These are phyloP conservation scores for Aureobasidium musti DNA, from an alignment of 2,329 filamentous ascomycete genomes.

Conservation along the genomic window DNA sequence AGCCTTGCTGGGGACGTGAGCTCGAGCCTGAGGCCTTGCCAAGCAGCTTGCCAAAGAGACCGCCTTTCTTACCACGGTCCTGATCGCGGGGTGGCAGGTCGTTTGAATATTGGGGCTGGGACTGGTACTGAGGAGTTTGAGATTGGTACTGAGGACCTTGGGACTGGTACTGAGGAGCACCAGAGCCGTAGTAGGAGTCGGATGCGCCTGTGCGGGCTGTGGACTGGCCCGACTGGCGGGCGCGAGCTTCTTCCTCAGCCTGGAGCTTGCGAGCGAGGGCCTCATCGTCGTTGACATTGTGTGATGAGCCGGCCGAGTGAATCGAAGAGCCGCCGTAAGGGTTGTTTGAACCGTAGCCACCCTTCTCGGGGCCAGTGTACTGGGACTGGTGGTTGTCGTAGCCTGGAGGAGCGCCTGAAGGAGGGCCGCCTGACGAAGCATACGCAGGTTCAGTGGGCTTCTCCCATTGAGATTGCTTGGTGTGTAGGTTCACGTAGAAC, in stretches of 20 bases:
- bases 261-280: slow-evolving; percentile 74
- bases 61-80: slow-evolving; percentile 46
- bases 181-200: slow-evolving; percentile 51
- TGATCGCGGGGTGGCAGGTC: slow-evolving; percentile 41
- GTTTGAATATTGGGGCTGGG: slow-evolving; percentile 36
- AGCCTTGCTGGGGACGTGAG: slow-evolving; percentile 29
- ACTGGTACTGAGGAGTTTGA: slow-evolving; percentile 32
- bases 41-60: slow-evolving; percentile 56
- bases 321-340: slow-evolving; percentile 58
- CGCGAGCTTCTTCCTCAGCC: slow-evolving; percentile 74
- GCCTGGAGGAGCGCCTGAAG: slow-evolving; percentile 65
- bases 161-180: slow-evolving; percentile 25
- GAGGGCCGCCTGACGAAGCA: slow-evolving; percentile 46
- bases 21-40: slow-evolving; percentile 46
- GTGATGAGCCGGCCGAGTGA: slow-evolving; percentile 21
- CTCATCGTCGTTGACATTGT: slow-evolving; percentile 65
- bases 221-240: slow-evolving; percentile 21
- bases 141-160: slow-evolving; percentile 29
- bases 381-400: slow-evolving; percentile 56
- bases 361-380: slow-evolving; percentile 50
- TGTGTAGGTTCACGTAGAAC: slow-evolving; percentile 90
- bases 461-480: slow-evolving; percentile 90
- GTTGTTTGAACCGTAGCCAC: slow-evolving; percentile 64
- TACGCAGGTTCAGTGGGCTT: slow-evolving; percentile 70
- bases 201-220: slow-evolving; percentile 48